Evolutionary conservation across 768 basidiomycete genomes (phyloP).

Genomic region (Psilocybe cyanescens): DNA sequence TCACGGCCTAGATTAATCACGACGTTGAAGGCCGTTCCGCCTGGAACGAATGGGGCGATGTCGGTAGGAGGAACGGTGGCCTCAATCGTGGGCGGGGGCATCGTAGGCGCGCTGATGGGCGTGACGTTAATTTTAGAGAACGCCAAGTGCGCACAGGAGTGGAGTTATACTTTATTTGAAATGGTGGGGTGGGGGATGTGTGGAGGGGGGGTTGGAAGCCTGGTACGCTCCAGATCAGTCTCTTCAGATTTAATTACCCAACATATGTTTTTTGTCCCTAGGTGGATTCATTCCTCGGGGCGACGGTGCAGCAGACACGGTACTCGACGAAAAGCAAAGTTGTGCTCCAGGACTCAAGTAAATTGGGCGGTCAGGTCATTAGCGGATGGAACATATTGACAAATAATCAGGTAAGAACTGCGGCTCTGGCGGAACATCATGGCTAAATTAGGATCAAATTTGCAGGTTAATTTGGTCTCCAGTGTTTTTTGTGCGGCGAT

Average conservation of each 20-base stretch:
- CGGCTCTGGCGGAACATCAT: neutral
- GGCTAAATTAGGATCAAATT: neutral
- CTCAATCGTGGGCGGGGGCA: slow-evolving; percentile 70
- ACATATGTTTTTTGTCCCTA: slow-evolving; percentile 26
- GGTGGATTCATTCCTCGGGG: slow-evolving; percentile 88
- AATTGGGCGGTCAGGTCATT: slow-evolving; percentile 43
- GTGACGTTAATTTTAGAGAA: slow-evolving; percentile 66
- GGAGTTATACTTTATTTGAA: slow-evolving; percentile 39
- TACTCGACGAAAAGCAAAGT: slow-evolving; percentile 65
- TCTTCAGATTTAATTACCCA: slow-evolving; percentile 9
- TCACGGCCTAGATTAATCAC: slow-evolving; percentile 78
- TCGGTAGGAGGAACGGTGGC: slow-evolving; percentile 75
- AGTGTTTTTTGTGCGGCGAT: slow-evolving; percentile 37
- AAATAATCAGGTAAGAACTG: slow-evolving; percentile 75
- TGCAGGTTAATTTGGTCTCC: slow-evolving; percentile 46
- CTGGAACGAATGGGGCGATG: slow-evolving; percentile 91
- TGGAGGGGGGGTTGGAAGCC: slow-evolving; percentile 79
- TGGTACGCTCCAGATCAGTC: slow-evolving; percentile 42
- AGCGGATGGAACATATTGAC: slow-evolving; percentile 72
- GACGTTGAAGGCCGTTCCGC: slow-evolving; percentile 73
- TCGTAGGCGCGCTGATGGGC: slow-evolving; percentile 70
- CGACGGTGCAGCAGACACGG: slow-evolving; percentile 81
- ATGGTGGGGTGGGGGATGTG: slow-evolving; percentile 63
- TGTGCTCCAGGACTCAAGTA: slow-evolving; percentile 62
- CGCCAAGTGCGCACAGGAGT: slow-evolving; percentile 47